Evolutionary conservation across 164 flowering plant genomes (phyloP), one percentile per base, ranked within the genome.

Genomic region (Vitis labrusca): DNA sequence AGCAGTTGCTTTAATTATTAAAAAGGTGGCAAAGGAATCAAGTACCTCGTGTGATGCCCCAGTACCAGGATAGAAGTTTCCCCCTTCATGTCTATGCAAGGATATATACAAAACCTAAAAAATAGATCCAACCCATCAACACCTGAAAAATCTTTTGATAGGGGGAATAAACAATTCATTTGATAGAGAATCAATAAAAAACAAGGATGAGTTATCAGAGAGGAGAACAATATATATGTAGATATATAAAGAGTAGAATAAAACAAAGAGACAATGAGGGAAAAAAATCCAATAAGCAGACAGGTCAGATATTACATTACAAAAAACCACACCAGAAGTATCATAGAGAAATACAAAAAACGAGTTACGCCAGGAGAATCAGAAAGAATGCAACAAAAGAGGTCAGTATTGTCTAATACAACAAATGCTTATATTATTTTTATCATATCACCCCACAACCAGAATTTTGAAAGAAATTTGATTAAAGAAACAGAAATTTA

Each of bases 31-130:
- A 44, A 16, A 14, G 9, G 14, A 68, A 59, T 59, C 23, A 52
- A 66, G 17, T 85, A 94, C 98, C 97, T 94, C 97, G 78, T 71
- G 59, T 59, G 96, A 93, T 66, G 96, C 91, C 66, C 98, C 98
- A 71, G 97, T 92, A 63, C 97, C 94, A 78, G 98, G 98, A 80
- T 94, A 94, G 68, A 94, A 94, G 59, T 73, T 79, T 62, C 98
- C 98, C 29, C 86, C 88, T 73, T 93, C 98, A 63, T 93, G 95
- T 79, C 98, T 86, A 80, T 94, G 98, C 58, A 94, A 79, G 16
- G 98, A 94, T 71, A 94, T 77, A 70, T 94, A 94, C 81, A 94
- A 82, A 16, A 94, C 98, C 98, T 94, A 73, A 44, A 73, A 11
- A 62, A 67, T 4, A 56, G 65, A 23, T 10, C 32, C 58, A 44